These are phyloP conservation scores for Penicillium argentinense DNA, from an alignment of 495 filamentous ascomycete species.

Conservation along the genomic window DNA sequence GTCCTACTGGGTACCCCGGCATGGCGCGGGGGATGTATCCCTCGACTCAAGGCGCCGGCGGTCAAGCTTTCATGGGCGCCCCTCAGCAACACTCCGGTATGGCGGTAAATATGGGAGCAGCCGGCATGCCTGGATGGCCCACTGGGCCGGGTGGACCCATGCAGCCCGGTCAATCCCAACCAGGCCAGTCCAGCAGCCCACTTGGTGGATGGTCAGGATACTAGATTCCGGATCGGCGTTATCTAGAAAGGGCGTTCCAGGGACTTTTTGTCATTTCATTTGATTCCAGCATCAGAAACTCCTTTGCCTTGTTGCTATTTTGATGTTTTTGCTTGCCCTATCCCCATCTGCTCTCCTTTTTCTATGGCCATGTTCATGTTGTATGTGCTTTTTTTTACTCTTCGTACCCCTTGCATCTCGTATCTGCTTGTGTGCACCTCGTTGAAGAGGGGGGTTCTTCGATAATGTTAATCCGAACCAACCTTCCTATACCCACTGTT, in stretches of 20 bases:
- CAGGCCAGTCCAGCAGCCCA: slow-evolving; percentile 44
- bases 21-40: slow-evolving; percentile 47
- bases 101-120: slow-evolving; percentile 41
- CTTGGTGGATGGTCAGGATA: slow-evolving; percentile 47
- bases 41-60: slow-evolving; percentile 37
- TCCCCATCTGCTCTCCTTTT: slow-evolving; percentile 12
- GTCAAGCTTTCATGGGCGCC: slow-evolving; percentile 42
- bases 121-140: slow-evolving; percentile 44
- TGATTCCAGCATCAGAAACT: slow-evolving; percentile 12
- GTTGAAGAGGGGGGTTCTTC: slow-evolving; percentile 28
- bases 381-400: slow-evolving; percentile 16
- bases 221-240: slow-evolving; percentile 33
- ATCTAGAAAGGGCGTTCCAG: slow-evolving; percentile 30
- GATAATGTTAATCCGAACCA: slow-evolving; percentile 42
- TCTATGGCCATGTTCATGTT: slow-evolving; percentile 9
- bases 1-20: slow-evolving; percentile 34
- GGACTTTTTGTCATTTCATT: background rate
- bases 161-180: slow-evolving; percentile 46
- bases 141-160: slow-evolving; percentile 35
- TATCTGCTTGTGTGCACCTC: slow-evolving; percentile 28
- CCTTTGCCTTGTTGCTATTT: slow-evolving; percentile 12
- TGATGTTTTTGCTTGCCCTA: slow-evolving; percentile 19
- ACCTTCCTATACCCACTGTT: slow-evolving; percentile 49
- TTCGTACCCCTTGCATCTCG: slow-evolving; percentile 24
- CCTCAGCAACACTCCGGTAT: slow-evolving; percentile 39